Evolutionary conservation across 2,329 filamentous ascomycete genomes (phyloP).

Genomic region (Stemphylium lycopersici): DNA sequence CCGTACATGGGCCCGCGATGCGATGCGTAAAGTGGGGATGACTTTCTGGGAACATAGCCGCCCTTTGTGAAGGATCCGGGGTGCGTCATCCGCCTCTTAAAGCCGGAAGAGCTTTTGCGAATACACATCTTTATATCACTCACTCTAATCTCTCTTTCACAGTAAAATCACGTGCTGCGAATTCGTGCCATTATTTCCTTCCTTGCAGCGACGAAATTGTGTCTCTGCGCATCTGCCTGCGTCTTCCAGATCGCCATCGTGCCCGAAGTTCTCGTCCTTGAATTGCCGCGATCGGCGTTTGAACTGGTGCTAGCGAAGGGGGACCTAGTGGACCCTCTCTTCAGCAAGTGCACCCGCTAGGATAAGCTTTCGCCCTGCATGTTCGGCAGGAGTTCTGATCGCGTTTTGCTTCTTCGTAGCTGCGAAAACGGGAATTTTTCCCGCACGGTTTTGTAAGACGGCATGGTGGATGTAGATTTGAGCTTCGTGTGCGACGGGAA

Average conservation of each 20-base stretch:
- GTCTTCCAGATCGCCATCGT: too few species aligned
- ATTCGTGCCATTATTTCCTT: too few species aligned
- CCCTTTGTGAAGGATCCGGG: not conserved
- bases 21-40: constrained; percentile 10
- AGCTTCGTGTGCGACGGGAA: too few species aligned
- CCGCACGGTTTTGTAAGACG: too few species aligned
- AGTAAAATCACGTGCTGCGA: too few species aligned
- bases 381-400: too few species aligned
- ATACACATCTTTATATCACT: not conserved
- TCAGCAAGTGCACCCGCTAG: not conserved
- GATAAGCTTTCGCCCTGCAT: not conserved
- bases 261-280: not conserved
- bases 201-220: too few species aligned
- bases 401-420: too few species aligned
- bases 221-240: too few species aligned
- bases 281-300: constrained; percentile 7
- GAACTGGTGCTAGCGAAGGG: not conserved
- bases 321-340: not conserved
- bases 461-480: too few species aligned
- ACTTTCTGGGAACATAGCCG: constrained; percentile 1
- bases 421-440: too few species aligned
- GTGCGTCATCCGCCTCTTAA: constrained; percentile 11
- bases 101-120: constrained; percentile 2
- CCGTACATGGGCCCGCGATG: not conserved
- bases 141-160: too few species aligned